phyloP scores from a whole-genome alignment of 768 basidiomycete genomes.

The Russula abietina region DNA sequence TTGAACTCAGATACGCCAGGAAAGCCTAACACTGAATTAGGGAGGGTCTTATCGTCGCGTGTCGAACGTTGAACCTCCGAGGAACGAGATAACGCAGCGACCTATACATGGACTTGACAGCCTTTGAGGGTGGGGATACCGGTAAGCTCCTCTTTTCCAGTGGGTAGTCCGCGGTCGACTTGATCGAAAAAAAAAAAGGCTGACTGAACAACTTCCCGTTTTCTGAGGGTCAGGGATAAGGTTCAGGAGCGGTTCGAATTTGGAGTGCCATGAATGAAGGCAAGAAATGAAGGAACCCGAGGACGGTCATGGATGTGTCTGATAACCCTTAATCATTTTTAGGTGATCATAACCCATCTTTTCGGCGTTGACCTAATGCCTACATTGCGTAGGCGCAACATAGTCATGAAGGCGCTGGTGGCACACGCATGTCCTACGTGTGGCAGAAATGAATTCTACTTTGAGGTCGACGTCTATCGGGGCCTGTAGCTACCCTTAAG shows the following conservation, averaged over 20 bases:
- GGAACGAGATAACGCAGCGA: not conserved
- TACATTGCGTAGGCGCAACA: not conserved
- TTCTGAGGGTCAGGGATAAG: not conserved
- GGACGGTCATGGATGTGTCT: not conserved
- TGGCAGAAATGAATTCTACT: not conserved
- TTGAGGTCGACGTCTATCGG: not conserved
- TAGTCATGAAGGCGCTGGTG: not conserved
- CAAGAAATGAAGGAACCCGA: not conserved
- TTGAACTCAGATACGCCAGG: slow-evolving; percentile 1
- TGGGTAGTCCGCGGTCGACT: not conserved
- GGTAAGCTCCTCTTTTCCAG: not conserved
- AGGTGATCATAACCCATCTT: not conserved
- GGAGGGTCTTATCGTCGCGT: not conserved
- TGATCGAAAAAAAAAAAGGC: no score
- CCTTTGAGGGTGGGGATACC: not conserved
- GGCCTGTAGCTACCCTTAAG: not conserved
- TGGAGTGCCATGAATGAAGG: not conserved
- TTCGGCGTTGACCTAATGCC: no score
- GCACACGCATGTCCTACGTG: not conserved
- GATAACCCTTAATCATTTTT: not conserved
- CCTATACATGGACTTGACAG: not conserved
- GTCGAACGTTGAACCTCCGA: not conserved
- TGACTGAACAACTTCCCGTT: not conserved
- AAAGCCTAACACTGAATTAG: not conserved
- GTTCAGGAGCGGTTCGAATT: not conserved